A percentile compares a stretch with the other conserved stretches of the same genome.
These are phyloP conservation scores for Nitzschia sp. DNA, from an alignment of 108 stramenopile species.

Conservation along the genomic window DNA sequence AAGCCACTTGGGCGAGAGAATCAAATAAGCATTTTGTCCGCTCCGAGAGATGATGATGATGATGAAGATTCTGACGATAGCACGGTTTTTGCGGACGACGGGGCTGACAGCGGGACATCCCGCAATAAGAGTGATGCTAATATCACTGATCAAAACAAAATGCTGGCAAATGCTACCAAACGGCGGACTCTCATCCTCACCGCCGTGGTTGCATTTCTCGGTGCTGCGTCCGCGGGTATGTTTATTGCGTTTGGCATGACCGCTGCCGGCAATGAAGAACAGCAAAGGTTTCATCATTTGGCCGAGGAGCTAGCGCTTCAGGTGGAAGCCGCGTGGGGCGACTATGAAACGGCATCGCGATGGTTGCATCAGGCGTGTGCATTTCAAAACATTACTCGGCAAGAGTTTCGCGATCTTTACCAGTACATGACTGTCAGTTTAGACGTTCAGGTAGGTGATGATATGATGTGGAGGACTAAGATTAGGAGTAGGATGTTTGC, in stretches of 20 bases:
- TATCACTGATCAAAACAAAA: not conserved
- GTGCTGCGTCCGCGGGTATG: not conserved
- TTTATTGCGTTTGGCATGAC: constrained; percentile 20
- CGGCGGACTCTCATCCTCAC: not conserved
- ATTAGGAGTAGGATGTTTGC: not conserved
- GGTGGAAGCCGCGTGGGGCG: not conserved
- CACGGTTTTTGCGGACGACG: not conserved
- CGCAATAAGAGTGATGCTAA: not conserved
- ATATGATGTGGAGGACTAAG: not conserved
- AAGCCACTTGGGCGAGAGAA: not conserved
- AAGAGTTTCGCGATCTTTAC: constrained; percentile 22
- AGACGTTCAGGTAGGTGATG: constrained; percentile 3
- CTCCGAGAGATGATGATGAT: not conserved
- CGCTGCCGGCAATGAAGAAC: not conserved
- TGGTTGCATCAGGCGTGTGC: constrained; percentile 28
- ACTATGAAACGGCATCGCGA: constrained; percentile 21
- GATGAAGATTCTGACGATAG: not conserved
- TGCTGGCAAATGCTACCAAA: not conserved
- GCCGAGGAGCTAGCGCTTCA: constrained; percentile 15
- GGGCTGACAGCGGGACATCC: not conserved
- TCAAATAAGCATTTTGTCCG: not conserved
- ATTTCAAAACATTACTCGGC: not conserved
- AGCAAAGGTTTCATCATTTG: not conserved
- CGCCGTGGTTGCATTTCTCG: not conserved
- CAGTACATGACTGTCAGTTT: constrained; percentile 5